These are phyloP conservation scores for Condylostoma magnum DNA, from an alignment of 169 alveolate species.

Conservation along the genomic window DNA sequence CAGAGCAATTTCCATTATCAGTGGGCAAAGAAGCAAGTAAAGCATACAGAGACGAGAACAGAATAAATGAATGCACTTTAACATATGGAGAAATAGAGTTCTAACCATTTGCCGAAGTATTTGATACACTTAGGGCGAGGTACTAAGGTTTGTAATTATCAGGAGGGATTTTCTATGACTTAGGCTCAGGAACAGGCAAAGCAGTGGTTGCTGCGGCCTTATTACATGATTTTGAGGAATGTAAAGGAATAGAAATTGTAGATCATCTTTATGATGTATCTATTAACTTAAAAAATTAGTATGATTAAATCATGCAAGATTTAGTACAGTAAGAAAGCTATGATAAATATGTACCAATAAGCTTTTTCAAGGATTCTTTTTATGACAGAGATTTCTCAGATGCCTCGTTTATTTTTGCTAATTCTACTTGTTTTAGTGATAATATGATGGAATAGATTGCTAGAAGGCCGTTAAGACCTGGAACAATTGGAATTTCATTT, in stretches of 20 bases:
- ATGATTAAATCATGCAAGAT: conserved; percentile 28
- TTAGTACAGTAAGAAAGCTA: too few species aligned
- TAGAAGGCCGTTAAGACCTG: conserved; percentile 42
- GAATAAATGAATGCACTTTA: background rate
- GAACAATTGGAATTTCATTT: conserved; percentile 51
- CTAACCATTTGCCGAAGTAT: background rate
- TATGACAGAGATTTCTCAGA: conserved; percentile 55
- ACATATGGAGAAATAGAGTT: conserved; percentile 35
- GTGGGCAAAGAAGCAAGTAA: too few species aligned
- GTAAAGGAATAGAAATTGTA: conserved; percentile 61
- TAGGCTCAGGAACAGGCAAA: conserved; percentile 75
- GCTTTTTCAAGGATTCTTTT: too few species aligned
- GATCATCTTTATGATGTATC: conserved; percentile 26
- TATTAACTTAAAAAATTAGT: conserved; percentile 23
- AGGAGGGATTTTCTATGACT: conserved; percentile 64
- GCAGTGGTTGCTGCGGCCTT: conserved; percentile 63
- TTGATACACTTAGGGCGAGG: background rate
- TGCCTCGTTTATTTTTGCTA: conserved; percentile 51
- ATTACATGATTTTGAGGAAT: conserved; percentile 48
- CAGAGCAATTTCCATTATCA: too few species aligned
- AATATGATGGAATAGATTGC: conserved; percentile 48
- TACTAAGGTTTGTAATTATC: conserved; percentile 14
- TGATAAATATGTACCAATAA: too few species aligned
- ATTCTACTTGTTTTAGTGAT: conserved; percentile 61
- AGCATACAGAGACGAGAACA: background rate